Evolutionary conservation across 345 rosid species (phyloP), one percentile per base, ranked within the genome.

Genomic region (Ceriops decandra): DNA sequence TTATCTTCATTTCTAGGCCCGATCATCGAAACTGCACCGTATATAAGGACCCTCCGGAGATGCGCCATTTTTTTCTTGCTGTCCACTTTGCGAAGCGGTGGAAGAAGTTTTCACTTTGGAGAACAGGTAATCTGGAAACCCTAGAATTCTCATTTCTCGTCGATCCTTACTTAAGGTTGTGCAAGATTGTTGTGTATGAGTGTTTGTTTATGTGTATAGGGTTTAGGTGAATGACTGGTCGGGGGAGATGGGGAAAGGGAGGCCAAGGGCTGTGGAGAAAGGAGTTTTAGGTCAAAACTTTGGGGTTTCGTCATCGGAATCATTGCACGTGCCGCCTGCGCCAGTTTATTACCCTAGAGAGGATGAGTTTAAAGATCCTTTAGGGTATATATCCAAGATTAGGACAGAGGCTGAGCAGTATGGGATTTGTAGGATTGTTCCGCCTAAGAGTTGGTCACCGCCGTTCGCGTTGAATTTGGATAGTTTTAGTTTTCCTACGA

Each of bases 351-450:
- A 85, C 74, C 98, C 97, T 3, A 85, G 70, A 10, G 96, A 87
- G 52, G 96, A 90, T 30, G 98, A 93, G 68, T 93, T 90, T 57
- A 80, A 79, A 75, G 87, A 87, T 63, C 98, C 98, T 11, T 88
- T 93, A 72, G 92, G 82, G 82, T 93, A 82, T 78, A 85, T 93
- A 10, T 58, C 77, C 60, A 89, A 85, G 91, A 93, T 93, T 68
- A 87, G 95, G 71, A 75, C 84, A 1, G 95, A 93, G 80, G 98
- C 97, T 27, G 98, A 93, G 84, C 81, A 77, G 26, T 93, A 85
- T 68, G 98, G 98, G 68, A 88, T 93, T 72, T 93, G 98, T 74
- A 91, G 82, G 79, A 93, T 93, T 77, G 96, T 93, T 51, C 98
- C 98, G 1, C 98, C 98, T 0, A 70, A 77, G 67, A 36, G 46